Evolutionary conservation across 1,284 basidiomycete species (phyloP).

Genomic region (Rhodotorula sp.): DNA sequence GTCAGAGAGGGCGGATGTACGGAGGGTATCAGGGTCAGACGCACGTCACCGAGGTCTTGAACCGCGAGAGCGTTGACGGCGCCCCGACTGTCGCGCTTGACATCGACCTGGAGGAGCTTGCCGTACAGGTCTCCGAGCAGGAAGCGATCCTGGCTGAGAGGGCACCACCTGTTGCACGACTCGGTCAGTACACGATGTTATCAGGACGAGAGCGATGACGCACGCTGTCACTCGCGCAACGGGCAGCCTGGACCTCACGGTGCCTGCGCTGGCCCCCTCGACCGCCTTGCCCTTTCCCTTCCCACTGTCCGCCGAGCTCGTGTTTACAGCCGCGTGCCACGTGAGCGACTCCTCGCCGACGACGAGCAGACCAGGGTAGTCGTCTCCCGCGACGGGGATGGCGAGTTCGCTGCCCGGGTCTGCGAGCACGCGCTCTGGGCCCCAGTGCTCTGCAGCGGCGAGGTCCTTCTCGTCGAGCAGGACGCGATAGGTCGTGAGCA

Average conservation of each 20-base stretch:
- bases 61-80: constrained; percentile 55
- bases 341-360: constrained; percentile 39
- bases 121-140: constrained; percentile 79
- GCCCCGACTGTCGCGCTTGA: constrained; percentile 16
- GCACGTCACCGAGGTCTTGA: constrained; percentile 68
- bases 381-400: constrained; percentile 18
- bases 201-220: neutral
- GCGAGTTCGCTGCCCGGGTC: constrained; percentile 41
- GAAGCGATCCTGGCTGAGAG: constrained; percentile 42
- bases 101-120: constrained; percentile 60
- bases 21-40: neutral
- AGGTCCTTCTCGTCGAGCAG: constrained; percentile 38
- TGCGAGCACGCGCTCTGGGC: constrained; percentile 9
- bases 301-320: constrained; percentile 2
- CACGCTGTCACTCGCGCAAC: constrained; percentile 36
- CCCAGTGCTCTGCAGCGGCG: constrained; percentile 3
- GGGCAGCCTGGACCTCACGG: constrained; percentile 13
- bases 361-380: constrained; percentile 33
- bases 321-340: constrained; percentile 1
- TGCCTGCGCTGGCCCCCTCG: neutral
- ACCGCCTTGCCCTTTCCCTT: constrained; percentile 25
- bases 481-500: constrained; percentile 22
- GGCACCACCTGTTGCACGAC: neutral
- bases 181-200: neutral
- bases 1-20: too few relatives aligned